Base-by-base conservation (phyloP, 2,329 filamentous ascomycete genomes). In the Nigrospora sphaerica region DNA sequence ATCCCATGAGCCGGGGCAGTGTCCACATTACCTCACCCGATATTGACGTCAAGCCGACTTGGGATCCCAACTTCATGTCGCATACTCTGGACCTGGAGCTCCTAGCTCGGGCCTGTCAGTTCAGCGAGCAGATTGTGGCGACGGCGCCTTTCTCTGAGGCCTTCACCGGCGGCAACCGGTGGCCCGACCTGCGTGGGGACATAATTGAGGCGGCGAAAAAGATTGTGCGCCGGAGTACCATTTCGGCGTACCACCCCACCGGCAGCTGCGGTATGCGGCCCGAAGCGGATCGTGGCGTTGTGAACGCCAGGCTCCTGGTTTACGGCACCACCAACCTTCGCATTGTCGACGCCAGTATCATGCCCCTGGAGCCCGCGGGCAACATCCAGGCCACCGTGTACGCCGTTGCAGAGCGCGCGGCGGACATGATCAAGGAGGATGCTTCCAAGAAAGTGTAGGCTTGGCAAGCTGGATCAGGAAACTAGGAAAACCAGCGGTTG, bases 1-100 rank as follows among this genome's bases (percentile, higher is more conserved):
- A 84, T 46, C 81, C 81, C 0, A 74, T 80, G 54, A 79, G 76
- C 2, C 72, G 79, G 0, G 81, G 81, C 6, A 68, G 69, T 35
- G 73, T 81, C 46, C 82, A 84, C 62, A 78, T 84, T 49, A 63
- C 62, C 12, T 67, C 66, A 4, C 46, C 65, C 1, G 66, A 73
- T 38, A 59, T 69, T 5, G 55, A 58, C 6, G 67, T 69, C 6
- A 58, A 67, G 28, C 71, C 74, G 0, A 64, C 71, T 6, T 78
- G 81, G 54, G 73, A 83, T 50, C 75, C 77, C 16, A 69, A 70
- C 23, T 81, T 72, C 63, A 72, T 82, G 54, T 70, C 69, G 6
- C 63, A 80, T 51, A 72, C 77, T 5, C 67, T 80, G 23, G 80
- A 83, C 54, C 57, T 82, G 41, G 77, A 80, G 60, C 70, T 59